Base-by-base conservation (phyloP, 192 early-diverging fungal species). In the Coemansia sp. region DNA sequence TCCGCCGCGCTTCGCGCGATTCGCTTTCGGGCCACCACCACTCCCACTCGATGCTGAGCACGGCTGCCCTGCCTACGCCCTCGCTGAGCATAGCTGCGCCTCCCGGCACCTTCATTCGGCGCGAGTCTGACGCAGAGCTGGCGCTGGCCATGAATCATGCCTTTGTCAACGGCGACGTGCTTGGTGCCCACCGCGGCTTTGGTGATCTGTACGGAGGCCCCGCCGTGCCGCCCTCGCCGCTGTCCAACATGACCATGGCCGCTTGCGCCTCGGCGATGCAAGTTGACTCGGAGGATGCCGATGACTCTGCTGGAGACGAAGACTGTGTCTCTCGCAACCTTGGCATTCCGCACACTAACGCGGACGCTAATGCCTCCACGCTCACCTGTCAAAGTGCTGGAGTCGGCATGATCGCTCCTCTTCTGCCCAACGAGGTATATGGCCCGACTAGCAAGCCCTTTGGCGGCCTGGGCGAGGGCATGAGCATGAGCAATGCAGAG, bases 141-240 rank as follows among this genome's bases (percentile, higher is more conserved):
- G 79, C 79, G 25, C 67, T 82, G 63, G 79, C 79, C 0, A 82
- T 82, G 79, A 76, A 82, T 56, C 67, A 62, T 37, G 79, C 71
- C 17, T 82, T 82, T 73, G 70, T 67, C 19, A 72, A 68, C 32
- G 79, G 70, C 31, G 74, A 82, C 27, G 68, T 76, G 29, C 62
- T 76, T 60, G 79, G 79, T 3, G 27, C 68, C 17, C 72, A 74
- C 32, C 77, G 72, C 24, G 53, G 77, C n/a, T 43, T 79, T 15
- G 43, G 64, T n/a, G 77, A 79, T 6, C 19, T 79, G 9, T 74
- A 69, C 49, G 71, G 68, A 24, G 37, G 58, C 19, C 10, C 71
- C 12, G 68, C 29, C 11, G 71, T 74, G 43, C 72, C 68, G 14
- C 77, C 77, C 12, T 82, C 73, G 46, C 74, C 79, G 46, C 64